phyloP scores from a whole-genome alignment of 352 stramenopile genomes.

The Pythium inflatum region DNA sequence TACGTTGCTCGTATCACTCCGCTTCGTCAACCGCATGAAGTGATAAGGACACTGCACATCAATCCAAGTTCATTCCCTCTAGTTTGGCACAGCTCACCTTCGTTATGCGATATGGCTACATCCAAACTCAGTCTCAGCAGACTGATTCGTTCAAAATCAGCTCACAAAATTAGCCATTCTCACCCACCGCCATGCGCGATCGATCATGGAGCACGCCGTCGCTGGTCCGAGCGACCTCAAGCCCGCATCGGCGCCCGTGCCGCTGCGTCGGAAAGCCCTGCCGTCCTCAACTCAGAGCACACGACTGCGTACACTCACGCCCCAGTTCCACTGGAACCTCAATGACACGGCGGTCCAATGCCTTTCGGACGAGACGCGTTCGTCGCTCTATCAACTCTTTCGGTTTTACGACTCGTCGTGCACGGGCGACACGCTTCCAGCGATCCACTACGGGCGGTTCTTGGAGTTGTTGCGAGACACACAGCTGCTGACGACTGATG shows the following conservation, averaged over 20 bases:
- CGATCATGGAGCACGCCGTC: no score
- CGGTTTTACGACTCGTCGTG: constrained; percentile 65
- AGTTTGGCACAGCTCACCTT: no score
- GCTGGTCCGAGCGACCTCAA: constrained; percentile 14
- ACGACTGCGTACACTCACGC: constrained; percentile 29
- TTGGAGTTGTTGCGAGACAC: constrained; percentile 51
- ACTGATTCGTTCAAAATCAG: no score
- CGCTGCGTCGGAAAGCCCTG: background rate
- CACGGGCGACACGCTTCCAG: constrained; percentile 46
- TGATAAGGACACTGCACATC: no score
- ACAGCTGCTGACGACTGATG: constrained; percentile 26
- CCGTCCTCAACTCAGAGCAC: background rate
- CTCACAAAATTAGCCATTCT: no score
- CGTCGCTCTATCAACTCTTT: constrained; percentile 57
- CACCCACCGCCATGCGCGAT: no score
- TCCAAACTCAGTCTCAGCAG: no score
- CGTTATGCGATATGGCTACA: no score
- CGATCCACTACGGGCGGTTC: constrained; percentile 51
- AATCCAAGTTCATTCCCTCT: no score
- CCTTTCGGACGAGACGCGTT: constrained; percentile 36
- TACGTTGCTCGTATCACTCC: no score
- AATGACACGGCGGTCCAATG: constrained; percentile 42
- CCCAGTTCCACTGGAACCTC: constrained; percentile 63
- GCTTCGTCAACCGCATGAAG: no score
- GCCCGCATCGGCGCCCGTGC: constrained; percentile 17